Evolutionary conservation across 805 yeast genomes (phyloP).

Genomic region (Candida coleopterorum): DNA sequence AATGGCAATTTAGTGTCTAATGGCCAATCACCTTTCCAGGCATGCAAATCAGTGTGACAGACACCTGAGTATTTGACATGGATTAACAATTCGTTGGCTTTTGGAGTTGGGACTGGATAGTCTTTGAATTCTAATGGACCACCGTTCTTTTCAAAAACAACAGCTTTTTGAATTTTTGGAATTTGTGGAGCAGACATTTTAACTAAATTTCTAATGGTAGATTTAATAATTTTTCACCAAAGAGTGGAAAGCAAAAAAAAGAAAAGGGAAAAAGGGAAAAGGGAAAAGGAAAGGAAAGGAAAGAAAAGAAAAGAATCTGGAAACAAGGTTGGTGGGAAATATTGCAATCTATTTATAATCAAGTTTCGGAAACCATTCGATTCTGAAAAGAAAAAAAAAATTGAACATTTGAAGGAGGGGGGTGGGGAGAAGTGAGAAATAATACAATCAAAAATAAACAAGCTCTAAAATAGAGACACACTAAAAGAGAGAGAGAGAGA

Average conservation of each 20-base stretch:
- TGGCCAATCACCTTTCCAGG: constrained; percentile 47
- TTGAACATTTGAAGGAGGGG: neutral
- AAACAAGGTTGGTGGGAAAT: no score
- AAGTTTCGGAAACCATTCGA: neutral
- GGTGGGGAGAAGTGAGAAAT: neutral
- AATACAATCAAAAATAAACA: no score
- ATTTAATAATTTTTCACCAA: neutral
- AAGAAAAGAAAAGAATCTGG: neutral
- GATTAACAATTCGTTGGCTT: constrained; percentile 37
- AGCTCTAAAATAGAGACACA: no score
- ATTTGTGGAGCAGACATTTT: constrained; percentile 18
- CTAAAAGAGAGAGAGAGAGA: neutral
- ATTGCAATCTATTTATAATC: neutral
- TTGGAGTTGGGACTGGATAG: constrained; percentile 41
- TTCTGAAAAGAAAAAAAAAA: neutral
- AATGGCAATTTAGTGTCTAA: constrained; percentile 41
- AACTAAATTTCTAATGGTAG: neutral
- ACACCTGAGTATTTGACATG: constrained; percentile 44
- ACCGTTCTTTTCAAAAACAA: constrained; percentile 37
- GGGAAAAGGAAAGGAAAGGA: neutral
- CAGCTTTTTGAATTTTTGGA: constrained; percentile 41
- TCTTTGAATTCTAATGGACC: constrained; percentile 38
- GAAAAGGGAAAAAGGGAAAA: neutral
- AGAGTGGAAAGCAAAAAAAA: neutral
- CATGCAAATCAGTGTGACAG: constrained; percentile 45